A percentile compares a stretch with the other conserved stretches of the same genome.
Conservation (phyloP, 805 yeast genomes). For the Pichia phayaonensis region DNA sequence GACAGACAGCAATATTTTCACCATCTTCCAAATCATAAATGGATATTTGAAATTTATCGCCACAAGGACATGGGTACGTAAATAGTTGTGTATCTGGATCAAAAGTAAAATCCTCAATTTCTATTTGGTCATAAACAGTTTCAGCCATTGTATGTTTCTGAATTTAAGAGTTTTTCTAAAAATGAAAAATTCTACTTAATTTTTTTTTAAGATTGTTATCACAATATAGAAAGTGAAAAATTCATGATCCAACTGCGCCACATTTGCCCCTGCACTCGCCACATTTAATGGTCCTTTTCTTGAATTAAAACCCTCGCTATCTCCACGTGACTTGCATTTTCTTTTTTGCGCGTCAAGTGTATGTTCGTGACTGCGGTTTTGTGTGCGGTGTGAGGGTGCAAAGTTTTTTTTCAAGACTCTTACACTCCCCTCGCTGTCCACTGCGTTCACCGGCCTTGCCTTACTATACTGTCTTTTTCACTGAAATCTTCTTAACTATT, state of each 20-base stretch:
- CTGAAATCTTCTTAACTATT: not conserved
- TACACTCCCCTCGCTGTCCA: not conserved
- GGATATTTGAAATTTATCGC: constrained; percentile 83
- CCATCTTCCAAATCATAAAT: constrained; percentile 86
- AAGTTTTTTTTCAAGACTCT: not conserved
- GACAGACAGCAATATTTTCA: constrained; percentile 92
- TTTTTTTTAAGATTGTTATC: too few relatives aligned
- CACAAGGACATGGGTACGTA: constrained; percentile 97
- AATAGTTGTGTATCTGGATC: constrained; percentile 77
- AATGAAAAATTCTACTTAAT: not conserved
- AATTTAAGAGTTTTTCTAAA: too few relatives aligned
- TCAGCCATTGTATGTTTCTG: constrained; percentile 33
- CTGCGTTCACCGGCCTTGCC: not conserved
- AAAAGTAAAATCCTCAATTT: constrained; percentile 92
- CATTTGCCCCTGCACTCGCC: too few relatives aligned
- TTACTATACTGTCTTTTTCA: not conserved
- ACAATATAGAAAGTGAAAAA: too few relatives aligned
- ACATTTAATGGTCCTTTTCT: not conserved
- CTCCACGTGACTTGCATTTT: constrained; percentile 6
- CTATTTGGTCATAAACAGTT: constrained; percentile 83
- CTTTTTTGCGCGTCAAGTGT: not conserved
- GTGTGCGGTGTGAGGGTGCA: constrained; percentile 4
- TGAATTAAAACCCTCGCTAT: not conserved
- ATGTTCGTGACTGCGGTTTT: not conserved
- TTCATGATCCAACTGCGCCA: too few relatives aligned